phyloP scores from a whole-genome alignment of 495 filamentous ascomycete genomes.

The Hapsidospora chrysogenum region DNA sequence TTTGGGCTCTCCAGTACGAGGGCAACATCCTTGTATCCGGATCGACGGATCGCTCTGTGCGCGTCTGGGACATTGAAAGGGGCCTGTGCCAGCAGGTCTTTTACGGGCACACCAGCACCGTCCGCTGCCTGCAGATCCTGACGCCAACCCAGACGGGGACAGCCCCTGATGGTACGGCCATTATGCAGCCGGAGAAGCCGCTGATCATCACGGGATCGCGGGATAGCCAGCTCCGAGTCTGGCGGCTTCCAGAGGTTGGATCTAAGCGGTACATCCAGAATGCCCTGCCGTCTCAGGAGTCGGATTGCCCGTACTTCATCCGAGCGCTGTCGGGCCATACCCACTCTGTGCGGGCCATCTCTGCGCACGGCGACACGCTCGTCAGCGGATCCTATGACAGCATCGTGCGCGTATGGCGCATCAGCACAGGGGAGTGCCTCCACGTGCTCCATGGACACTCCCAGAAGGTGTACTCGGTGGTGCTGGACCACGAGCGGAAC shows the following conservation, averaged over 20 bases:
- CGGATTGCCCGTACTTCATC: slow-evolving; percentile 86
- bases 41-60: slow-evolving; percentile 86
- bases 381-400: slow-evolving; percentile 98
- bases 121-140: slow-evolving; percentile 88
- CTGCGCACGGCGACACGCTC: slow-evolving; percentile 87
- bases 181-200: slow-evolving; percentile 82
- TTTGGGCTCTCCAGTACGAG: slow-evolving; percentile 95
- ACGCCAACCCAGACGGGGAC: slow-evolving; percentile 67
- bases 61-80: slow-evolving; percentile 93
- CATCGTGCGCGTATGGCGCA: slow-evolving; percentile 92
- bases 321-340: slow-evolving; percentile 72
- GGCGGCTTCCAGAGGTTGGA: slow-evolving; percentile 77
- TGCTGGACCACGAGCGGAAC: slow-evolving; percentile 79
- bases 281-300: slow-evolving; percentile 57
- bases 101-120: slow-evolving; percentile 93
- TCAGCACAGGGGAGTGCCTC: slow-evolving; percentile 82
- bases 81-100: slow-evolving; percentile 88
- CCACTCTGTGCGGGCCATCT: slow-evolving; percentile 96
- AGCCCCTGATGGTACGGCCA: slow-evolving; percentile 50
- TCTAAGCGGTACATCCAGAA: slow-evolving; percentile 61
- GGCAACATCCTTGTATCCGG: slow-evolving; percentile 91
- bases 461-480: slow-evolving; percentile 95
- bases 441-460: slow-evolving; percentile 78
- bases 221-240: slow-evolving; percentile 86
- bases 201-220: slow-evolving; percentile 95